Percentiles rank a stretch among this genome's conserved stretches.
Conservation (phyloP, 176 grass and related monocot species). For the Alopecurus myosuroides region DNA sequence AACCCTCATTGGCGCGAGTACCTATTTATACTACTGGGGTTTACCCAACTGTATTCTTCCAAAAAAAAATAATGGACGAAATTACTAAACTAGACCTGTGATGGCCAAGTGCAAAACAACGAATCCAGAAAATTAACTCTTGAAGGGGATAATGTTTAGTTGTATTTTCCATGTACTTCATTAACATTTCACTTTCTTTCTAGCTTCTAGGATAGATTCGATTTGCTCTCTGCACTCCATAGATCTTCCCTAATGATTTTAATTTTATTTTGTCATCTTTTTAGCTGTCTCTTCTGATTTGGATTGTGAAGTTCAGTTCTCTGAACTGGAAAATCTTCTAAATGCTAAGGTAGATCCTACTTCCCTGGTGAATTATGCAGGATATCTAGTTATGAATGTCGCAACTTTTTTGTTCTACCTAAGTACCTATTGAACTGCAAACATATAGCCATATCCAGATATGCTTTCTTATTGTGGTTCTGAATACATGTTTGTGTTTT, state of each 20-base stretch:
- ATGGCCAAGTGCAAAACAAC: background rate
- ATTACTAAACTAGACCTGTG: background rate
- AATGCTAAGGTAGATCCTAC: conserved; percentile 62
- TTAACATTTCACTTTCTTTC: background rate
- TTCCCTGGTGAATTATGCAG: conserved; percentile 10
- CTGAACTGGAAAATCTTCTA: conserved; percentile 72
- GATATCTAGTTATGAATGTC: background rate
- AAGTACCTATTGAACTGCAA: conserved; percentile 5
- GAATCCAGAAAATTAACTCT: background rate
- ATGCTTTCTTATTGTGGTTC: background rate
- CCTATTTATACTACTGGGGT: background rate
- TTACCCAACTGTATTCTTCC: background rate
- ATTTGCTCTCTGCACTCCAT: background rate
- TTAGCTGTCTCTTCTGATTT: conserved; percentile 55
- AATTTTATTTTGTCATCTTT: conserved; percentile 22
- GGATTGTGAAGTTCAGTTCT: conserved; percentile 74
- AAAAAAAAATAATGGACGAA: background rate
- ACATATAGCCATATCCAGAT: background rate
- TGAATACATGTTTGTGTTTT: conserved; percentile 15
- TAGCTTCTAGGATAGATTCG: background rate
- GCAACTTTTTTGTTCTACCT: conserved; percentile 4
- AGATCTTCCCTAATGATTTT: conserved; percentile 10
- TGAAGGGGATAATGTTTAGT: background rate
- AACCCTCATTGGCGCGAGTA: background rate
- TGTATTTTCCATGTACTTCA: conserved; percentile 1